phyloP scores from a whole-genome alignment of 331 rosid genomes.

The Telfairia occidentalis region DNA sequence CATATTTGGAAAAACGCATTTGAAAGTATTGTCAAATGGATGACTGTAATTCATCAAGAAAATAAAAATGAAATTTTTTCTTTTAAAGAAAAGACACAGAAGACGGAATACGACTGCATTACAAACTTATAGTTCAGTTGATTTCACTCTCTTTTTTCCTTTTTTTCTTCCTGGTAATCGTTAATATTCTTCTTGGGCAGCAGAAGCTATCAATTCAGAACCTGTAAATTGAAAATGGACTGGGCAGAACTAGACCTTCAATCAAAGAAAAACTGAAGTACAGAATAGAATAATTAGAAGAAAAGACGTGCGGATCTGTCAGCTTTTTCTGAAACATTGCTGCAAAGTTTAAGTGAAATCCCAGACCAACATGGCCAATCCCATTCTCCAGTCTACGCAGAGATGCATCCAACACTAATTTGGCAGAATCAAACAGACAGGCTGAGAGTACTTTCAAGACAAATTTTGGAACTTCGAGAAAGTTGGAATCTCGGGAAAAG shows the following conservation, averaged over 20 bases:
- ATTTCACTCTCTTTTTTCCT: neutral
- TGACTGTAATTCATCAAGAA: neutral
- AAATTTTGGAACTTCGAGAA: neutral
- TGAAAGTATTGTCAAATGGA: neutral
- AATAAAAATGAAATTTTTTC: neutral
- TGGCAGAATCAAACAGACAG: neutral
- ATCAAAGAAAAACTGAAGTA: neutral
- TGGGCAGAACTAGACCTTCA: neutral
- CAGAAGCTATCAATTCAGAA: neutral
- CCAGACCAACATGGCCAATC: neutral
- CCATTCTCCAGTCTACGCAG: neutral
- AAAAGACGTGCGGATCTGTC: neutral
- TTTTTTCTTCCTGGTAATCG: neutral
- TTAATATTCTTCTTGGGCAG: neutral
- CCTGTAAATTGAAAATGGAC: neutral
- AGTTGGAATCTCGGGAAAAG: conserved; percentile 3
- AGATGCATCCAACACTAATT: neutral
- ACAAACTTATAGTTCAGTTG: neutral
- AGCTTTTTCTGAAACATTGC: neutral
- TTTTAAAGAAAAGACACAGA: neutral
- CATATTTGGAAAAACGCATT: neutral
- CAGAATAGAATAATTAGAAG: neutral
- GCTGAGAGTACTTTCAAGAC: neutral
- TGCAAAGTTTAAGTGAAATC: neutral
- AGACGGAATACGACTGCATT: neutral